These are phyloP conservation scores for Lactarius trivialis DNA, from an alignment of 768 basidiomycete species.

Conservation along the genomic window DNA sequence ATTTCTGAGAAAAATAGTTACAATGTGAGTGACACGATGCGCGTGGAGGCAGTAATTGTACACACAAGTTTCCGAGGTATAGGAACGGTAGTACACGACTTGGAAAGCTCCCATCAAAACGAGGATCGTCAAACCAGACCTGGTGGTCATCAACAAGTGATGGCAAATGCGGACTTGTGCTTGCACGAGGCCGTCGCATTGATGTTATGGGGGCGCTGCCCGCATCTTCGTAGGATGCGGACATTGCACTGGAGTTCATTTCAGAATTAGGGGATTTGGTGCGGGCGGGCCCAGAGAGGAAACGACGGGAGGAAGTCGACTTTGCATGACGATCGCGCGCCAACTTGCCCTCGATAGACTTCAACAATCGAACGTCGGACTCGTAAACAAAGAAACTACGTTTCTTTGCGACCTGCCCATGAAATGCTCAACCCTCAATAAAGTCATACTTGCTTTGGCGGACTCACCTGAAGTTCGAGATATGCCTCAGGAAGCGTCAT, in stretches of 20 bases:
- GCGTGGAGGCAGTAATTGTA: slow-evolving; percentile 24
- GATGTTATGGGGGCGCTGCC: slow-evolving; percentile 9
- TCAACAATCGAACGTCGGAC: slow-evolving; percentile 65
- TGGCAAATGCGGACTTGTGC: slow-evolving; percentile 60
- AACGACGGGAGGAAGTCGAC: slow-evolving; percentile 13
- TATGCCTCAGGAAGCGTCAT: slow-evolving; percentile 83
- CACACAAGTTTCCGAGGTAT: slow-evolving; percentile 91
- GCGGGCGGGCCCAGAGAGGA: slow-evolving; percentile 7
- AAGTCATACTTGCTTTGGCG: slow-evolving; percentile 22
- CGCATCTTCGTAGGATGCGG: slow-evolving; percentile 27
- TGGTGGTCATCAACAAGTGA: slow-evolving; percentile 66
- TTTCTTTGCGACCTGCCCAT: slow-evolving; percentile 45
- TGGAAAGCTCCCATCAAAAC: slow-evolving; percentile 95
- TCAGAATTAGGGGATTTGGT: slow-evolving; percentile 5
- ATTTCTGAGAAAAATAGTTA: slow-evolving; percentile 44
- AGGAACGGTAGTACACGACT: slow-evolving; percentile 88
- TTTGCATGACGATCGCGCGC: slow-evolving; percentile 27
- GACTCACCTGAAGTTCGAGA: slow-evolving; percentile 64
- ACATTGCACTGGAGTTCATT: slow-evolving; percentile 26
- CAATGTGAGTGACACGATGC: slow-evolving; percentile 22
- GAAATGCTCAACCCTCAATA: neutral
- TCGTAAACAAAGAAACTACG: slow-evolving; percentile 92
- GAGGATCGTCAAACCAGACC: slow-evolving; percentile 89
- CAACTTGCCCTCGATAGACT: slow-evolving; percentile 56
- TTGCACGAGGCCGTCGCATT: slow-evolving; percentile 54